Evolutionary conservation across 2,329 filamentous ascomycete species (phyloP), one percentile per base, ranked within the genome.

Genomic region (Fusarium floridanum): DNA sequence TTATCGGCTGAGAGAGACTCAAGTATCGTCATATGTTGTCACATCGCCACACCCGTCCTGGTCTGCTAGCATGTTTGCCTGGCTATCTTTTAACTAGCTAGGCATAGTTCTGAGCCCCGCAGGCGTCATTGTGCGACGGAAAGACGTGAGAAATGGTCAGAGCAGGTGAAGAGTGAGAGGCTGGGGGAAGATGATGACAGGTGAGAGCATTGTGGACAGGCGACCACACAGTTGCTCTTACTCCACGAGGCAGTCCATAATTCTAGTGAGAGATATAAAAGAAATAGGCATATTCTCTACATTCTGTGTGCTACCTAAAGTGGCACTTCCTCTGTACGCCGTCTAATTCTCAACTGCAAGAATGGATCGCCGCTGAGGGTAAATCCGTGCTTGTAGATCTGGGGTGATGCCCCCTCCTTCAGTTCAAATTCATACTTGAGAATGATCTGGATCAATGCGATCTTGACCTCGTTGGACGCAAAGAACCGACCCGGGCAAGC

Each of bases 401-500:
- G 50, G 16, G 50, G 50, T 3, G 16, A 7, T 27, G 27, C n/a
- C 9, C 27, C 27, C 9, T 32, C 50, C 17, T 29, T 11, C 2
- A 55, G 5, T 20, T 32, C 27, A n/a, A 29, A 55, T 9, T 83
- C 81, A 55, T 81, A 81, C 66, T 78, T 79, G 53, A 81, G 60
- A 36, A 83, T 27, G 7, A 83, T 34, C 29, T 80, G 73, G 16
- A 71, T 67, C 41, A 83, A 61, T 14, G 75, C 66, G 16, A 83
- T 69, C 79, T 86, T 85, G 34, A 85, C 79, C 73, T 85, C 81
- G 56, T 84, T 83, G 3, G 78, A 80, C 1, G 83, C 84, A 71
- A 86, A 85, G 76, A 85, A 86, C 1, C 84, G 75, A 0, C 85
- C 85, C 0, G 85, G 85, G 41, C 85, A 86, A 0, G 84, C 81